These are phyloP conservation scores for Ceratobasidium sp. DNA, from an alignment of 1,284 basidiomycete species.

Conservation along the genomic window DNA sequence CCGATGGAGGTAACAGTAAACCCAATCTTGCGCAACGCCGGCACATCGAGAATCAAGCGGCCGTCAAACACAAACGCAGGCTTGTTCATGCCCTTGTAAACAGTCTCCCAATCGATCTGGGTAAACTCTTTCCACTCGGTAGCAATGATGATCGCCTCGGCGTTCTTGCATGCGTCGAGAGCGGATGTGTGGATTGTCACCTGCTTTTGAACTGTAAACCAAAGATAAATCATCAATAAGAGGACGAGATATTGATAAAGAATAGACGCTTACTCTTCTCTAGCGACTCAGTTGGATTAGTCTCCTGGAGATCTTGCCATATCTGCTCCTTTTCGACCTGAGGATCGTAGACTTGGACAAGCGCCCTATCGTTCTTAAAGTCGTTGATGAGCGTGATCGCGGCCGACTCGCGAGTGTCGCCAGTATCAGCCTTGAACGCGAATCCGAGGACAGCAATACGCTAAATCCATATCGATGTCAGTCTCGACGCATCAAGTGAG, in stretches of 20 bases:
- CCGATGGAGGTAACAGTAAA: conserved; percentile 68
- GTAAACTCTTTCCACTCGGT: conserved; percentile 98
- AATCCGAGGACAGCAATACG: conserved; percentile 97
- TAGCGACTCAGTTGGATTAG: conserved; percentile 70
- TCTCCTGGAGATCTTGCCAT: conserved; percentile 81
- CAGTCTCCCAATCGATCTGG: conserved; percentile 88
- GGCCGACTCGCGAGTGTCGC: conserved; percentile 97
- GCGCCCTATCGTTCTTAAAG: conserved; percentile 92
- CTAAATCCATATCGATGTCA: conserved; percentile 61
- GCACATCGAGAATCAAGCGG: conserved; percentile 85
- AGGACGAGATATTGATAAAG: background rate
- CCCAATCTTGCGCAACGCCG: conserved; percentile 86
- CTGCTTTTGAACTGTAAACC: conserved; percentile 83
- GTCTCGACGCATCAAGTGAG: background rate
- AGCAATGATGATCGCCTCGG: conserved; percentile 93
- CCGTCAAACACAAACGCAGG: conserved; percentile 97
- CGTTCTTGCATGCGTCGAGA: conserved; percentile 87
- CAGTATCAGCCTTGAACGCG: conserved; percentile 97
- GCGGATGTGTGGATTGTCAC: conserved; percentile 84
- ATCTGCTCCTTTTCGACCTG: conserved; percentile 76
- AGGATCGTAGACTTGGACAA: conserved; percentile 93
- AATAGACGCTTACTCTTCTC: conserved; percentile 67
- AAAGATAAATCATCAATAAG: background rate
- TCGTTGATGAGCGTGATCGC: conserved; percentile 94
- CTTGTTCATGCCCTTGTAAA: conserved; percentile 94